Conservation (phyloP, 176 grass and related monocot species). For the Ananas comosus region DNA sequence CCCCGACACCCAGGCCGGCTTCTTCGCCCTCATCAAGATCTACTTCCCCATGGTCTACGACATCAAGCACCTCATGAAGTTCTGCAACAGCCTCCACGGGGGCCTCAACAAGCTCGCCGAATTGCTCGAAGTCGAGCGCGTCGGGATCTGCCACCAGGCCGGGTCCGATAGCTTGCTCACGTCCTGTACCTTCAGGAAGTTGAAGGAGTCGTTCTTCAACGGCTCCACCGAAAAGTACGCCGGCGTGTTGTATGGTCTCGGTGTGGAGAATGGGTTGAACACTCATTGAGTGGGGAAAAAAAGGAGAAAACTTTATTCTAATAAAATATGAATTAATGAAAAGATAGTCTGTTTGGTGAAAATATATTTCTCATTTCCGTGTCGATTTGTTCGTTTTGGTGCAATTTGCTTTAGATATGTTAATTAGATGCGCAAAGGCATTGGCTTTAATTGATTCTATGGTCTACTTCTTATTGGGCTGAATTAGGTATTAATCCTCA, state of each 20-base stretch:
- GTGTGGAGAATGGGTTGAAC: slow-evolving; percentile 74
- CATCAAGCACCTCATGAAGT: slow-evolving; percentile 97
- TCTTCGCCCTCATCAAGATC: slow-evolving; percentile 84
- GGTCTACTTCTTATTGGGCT: too few relatives aligned
- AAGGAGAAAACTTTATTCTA: neutral
- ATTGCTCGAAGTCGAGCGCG: slow-evolving; percentile 85
- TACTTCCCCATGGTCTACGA: slow-evolving; percentile 90
- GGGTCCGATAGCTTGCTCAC: slow-evolving; percentile 92
- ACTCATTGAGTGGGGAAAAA: slow-evolving; percentile 31
- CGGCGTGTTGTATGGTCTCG: slow-evolving; percentile 85
- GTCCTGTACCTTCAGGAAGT: slow-evolving; percentile 68
- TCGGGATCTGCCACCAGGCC: slow-evolving; percentile 86
- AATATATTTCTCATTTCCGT: neutral
- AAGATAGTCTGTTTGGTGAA: slow-evolving; percentile 8
- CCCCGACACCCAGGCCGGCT: slow-evolving; percentile 55
- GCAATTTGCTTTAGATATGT: too few relatives aligned
- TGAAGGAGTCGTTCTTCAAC: slow-evolving; percentile 72
- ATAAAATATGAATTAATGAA: slow-evolving; percentile 1
- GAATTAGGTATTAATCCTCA: too few relatives aligned
- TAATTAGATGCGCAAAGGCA: too few relatives aligned
- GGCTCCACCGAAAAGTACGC: slow-evolving; percentile 86
- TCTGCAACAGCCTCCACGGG: slow-evolving; percentile 93
- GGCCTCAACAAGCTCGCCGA: slow-evolving; percentile 94
- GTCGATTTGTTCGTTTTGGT: neutral
- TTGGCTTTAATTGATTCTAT: too few relatives aligned